Evolutionary conservation across 495 filamentous ascomycete species (phyloP).

Genomic region (Aspergillus heteromorphus): DNA sequence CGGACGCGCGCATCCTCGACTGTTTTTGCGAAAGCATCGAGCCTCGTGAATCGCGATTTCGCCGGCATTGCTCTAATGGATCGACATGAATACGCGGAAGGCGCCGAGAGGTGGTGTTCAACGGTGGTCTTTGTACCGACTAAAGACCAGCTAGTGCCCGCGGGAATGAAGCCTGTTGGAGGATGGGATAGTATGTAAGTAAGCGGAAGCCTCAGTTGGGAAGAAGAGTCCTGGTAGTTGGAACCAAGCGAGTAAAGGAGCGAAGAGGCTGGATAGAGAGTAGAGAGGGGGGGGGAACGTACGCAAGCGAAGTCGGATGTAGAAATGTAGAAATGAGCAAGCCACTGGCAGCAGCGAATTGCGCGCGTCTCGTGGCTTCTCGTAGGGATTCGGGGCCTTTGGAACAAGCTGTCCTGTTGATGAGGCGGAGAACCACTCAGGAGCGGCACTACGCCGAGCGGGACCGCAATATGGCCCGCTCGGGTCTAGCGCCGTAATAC

Average conservation of each 20-base stretch:
- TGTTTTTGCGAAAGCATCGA: conserved; percentile 98
- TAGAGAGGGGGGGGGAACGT: not conserved
- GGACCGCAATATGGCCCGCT: not conserved
- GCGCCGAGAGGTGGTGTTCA: not conserved
- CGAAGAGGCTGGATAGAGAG: no score
- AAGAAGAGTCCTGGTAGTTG: no score
- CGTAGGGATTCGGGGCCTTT: not conserved
- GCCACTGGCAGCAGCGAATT: conserved; percentile 5
- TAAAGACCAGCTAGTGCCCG: conserved; percentile 6
- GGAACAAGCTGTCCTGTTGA: conserved; percentile 25
- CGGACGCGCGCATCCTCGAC: conserved; percentile 96
- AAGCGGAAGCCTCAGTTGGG: not conserved
- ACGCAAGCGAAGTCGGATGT: conserved; percentile 1
- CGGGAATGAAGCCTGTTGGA: not conserved
- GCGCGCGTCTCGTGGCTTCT: conserved; percentile 1
- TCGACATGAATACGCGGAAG: conserved; percentile 22
- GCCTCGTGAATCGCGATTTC: conserved; percentile 83
- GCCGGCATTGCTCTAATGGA: conserved; percentile 41
- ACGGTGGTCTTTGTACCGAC: not conserved
- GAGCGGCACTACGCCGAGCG: not conserved
- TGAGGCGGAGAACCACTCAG: conserved; percentile 2
- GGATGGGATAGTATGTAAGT: not conserved
- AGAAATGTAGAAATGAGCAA: not conserved
- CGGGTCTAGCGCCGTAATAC: conserved; percentile 8
- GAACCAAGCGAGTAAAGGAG: not conserved